Evolutionary conservation across 2,329 filamentous ascomycete genomes (phyloP), one percentile per base, ranked within the genome.

Genomic region (Xylariomycetidae sp.): DNA sequence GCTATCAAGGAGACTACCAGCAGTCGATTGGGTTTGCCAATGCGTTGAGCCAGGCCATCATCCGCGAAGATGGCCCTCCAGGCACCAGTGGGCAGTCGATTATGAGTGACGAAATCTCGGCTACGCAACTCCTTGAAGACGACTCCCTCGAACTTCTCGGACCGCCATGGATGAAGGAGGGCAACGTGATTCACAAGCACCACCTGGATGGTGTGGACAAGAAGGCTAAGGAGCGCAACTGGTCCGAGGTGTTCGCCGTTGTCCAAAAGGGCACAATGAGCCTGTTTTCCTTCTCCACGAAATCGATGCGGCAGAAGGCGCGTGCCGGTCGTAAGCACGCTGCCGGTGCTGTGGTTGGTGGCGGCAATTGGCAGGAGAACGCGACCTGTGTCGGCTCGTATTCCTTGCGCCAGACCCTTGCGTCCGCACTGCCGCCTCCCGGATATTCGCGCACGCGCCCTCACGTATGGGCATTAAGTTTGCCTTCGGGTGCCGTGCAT

Each of bases 101-200:
- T 46, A 66, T 71, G 43, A 80, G 82, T 47, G 78, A 81, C 19
- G 74, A 77, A 27, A 61, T 77, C 20, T 69, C 69, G 29, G 65
- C 66, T 2, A 68, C 74, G 5, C 77, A 82, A 17, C 65, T 95
- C 8, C 75, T 96, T 0, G 90, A 95, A 50, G 92, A 96, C 51
- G 92, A 98, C 52, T 87, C 83, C 0, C 72, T 98, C 10, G 89
- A 94, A 53, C 77, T 98, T 24, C 79, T 84, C 9, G 92, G 92
- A 16, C 86, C 92, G n/a, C 92, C 92, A 0, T 98, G 92, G 92
- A 82, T 93, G 18, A 98, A 98, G 62, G 92, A 98, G 61, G 92
- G 92, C 42, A 86, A 93, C 48, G 70, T 96, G 14, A 90, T 90
- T 47, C 90, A 98, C 65, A 96, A 96, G 61, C 90, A 95, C 57